These are phyloP conservation scores for Kuraishia piskuri DNA, from an alignment of 805 yeast species.

Conservation along the genomic window DNA sequence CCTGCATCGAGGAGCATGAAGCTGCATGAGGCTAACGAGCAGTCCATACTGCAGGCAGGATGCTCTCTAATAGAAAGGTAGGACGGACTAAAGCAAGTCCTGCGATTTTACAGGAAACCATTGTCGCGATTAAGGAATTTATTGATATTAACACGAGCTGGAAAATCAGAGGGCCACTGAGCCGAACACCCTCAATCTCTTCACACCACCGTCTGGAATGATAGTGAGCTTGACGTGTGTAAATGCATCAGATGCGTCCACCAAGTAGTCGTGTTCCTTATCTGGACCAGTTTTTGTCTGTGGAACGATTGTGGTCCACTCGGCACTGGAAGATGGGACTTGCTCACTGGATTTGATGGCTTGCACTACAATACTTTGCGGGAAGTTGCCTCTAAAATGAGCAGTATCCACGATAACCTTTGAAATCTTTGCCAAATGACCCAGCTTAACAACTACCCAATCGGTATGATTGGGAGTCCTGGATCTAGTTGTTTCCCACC, in stretches of 20 bases:
- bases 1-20: not conserved
- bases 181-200: slow-evolving; percentile 82
- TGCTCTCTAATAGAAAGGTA: no score
- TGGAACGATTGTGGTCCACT: slow-evolving; percentile 61
- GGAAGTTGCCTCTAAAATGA: slow-evolving; percentile 91
- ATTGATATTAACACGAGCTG: not conserved
- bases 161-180: slow-evolving; percentile 12
- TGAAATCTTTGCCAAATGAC: slow-evolving; percentile 49
- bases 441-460: slow-evolving; percentile 83
- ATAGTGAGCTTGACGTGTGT: slow-evolving; percentile 75
- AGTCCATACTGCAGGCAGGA: not conserved
- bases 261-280: slow-evolving; percentile 56
- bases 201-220: slow-evolving; percentile 96
- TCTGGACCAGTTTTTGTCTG: slow-evolving; percentile 78
- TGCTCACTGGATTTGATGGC: slow-evolving; percentile 34
- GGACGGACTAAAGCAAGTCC: not conserved
- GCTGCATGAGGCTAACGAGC: not conserved
- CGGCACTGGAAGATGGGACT: slow-evolving; percentile 28
- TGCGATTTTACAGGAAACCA: no score
- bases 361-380: slow-evolving; percentile 68
- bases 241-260: slow-evolving; percentile 21
- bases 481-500: slow-evolving; percentile 96
- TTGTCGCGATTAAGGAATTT: no score
- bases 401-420: slow-evolving; percentile 81
- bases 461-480: slow-evolving; percentile 78